Conservation (phyloP, 768 basidiomycete genomes). For the Amanita exitialis region DNA sequence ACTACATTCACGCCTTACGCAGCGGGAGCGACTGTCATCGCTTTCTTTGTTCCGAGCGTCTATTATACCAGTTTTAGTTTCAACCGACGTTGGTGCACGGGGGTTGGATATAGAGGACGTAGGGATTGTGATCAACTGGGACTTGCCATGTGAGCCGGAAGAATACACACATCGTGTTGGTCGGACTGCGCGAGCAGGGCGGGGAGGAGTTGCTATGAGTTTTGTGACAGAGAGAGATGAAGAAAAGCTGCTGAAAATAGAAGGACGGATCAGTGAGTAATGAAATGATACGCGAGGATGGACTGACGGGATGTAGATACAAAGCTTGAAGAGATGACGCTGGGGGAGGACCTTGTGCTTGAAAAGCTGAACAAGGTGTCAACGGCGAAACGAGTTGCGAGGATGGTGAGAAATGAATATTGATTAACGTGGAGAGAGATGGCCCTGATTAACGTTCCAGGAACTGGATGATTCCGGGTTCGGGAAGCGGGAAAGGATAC, state of each 20-base stretch:
- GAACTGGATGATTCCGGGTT: slow-evolving; percentile 85
- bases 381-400: slow-evolving; percentile 86
- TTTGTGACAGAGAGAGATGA: slow-evolving; percentile 94
- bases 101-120: slow-evolving; percentile 96
- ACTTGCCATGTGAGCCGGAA: slow-evolving; percentile 81
- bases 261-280: slow-evolving; percentile 74
- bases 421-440: neutral
- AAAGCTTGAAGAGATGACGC: slow-evolving; percentile 58
- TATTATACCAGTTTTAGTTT: slow-evolving; percentile 84
- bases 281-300: neutral
- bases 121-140: slow-evolving; percentile 96
- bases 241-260: slow-evolving; percentile 71
- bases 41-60: slow-evolving; percentile 80
- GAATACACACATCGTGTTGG: slow-evolving; percentile 97
- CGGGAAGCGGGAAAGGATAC: slow-evolving; percentile 80
- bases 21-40: slow-evolving; percentile 78
- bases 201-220: slow-evolving; percentile 84
- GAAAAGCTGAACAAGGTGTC: slow-evolving; percentile 84
- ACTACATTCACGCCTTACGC: slow-evolving; percentile 88
- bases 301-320: slow-evolving; percentile 38
- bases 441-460: slow-evolving; percentile 21
- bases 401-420: slow-evolving; percentile 60
- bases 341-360: slow-evolving; percentile 76
- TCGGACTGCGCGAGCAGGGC: slow-evolving; percentile 83
- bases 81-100: slow-evolving; percentile 92